These are phyloP conservation scores for Hemisphaericaspora lyxosophila DNA, from an alignment of 1,139 yeast species.

Conservation along the genomic window DNA sequence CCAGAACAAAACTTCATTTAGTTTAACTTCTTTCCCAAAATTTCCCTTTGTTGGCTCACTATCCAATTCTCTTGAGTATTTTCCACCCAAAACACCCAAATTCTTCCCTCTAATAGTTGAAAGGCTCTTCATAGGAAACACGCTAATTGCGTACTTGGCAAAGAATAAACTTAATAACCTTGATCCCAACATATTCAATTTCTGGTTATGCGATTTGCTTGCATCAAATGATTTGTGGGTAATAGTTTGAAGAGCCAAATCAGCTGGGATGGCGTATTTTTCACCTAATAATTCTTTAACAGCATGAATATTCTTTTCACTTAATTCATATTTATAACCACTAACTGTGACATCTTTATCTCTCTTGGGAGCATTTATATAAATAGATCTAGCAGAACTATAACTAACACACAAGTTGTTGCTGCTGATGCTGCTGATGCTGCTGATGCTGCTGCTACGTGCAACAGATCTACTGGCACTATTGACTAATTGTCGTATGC, in stretches of 20 bases:
- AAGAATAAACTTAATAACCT: constrained; percentile 65
- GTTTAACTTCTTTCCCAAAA: constrained; percentile 48
- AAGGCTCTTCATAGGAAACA: constrained; percentile 22
- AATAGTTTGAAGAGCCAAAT: constrained; percentile 68
- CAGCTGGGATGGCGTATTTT: constrained; percentile 49
- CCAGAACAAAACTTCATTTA: constrained; percentile 71
- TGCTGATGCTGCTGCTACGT: background rate
- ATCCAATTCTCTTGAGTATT: constrained; percentile 49
- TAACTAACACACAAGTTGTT: background rate
- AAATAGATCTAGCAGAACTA: constrained; percentile 19
- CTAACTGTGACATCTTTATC: constrained; percentile 62
- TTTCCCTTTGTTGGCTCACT: constrained; percentile 52
- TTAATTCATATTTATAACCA: constrained; percentile 61
- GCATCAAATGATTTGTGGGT: constrained; percentile 96
- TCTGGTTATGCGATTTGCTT: constrained; percentile 82
- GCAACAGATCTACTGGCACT: constrained; percentile 1
- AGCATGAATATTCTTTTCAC: constrained; percentile 46
- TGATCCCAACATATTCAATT: constrained; percentile 74
- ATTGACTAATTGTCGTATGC: constrained; percentile 17
- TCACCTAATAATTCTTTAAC: constrained; percentile 48
- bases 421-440: background rate
- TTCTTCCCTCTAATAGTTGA: constrained; percentile 54
- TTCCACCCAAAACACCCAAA: constrained; percentile 64
- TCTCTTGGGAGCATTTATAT: constrained; percentile 62
- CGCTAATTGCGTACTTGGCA: constrained; percentile 49